A percentile compares a stretch with the other conserved stretches of the same genome.
These are phyloP conservation scores for Aphanocladium album DNA, from an alignment of 2,329 filamentous ascomycete genomes.

Conservation along the genomic window DNA sequence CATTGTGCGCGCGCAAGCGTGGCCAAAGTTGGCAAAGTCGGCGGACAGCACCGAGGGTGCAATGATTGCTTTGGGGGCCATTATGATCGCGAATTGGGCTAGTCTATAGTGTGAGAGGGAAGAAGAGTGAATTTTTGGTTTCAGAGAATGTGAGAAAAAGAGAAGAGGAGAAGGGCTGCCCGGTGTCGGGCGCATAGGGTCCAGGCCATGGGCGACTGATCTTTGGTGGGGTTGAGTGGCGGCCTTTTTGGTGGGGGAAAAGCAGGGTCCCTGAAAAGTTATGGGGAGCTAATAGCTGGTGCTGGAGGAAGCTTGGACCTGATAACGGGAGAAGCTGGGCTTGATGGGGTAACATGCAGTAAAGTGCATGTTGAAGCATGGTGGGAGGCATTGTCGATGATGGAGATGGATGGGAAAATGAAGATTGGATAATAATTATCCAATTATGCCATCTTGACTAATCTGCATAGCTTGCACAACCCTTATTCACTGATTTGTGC, in stretches of 20 bases:
- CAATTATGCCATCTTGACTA: background rate
- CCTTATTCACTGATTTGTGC: background rate
- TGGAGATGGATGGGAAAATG: background rate
- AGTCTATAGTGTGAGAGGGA: background rate
- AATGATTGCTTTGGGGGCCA: conserved; percentile 90
- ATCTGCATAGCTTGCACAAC: background rate
- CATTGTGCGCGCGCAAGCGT: conserved; percentile 83
- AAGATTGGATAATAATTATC: background rate
- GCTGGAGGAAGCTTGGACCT: background rate
- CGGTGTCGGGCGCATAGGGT: background rate
- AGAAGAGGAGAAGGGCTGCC: background rate
- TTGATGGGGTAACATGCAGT: background rate
- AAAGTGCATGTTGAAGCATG: background rate
- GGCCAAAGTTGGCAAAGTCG: conserved; percentile 85
- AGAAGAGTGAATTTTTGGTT: background rate
- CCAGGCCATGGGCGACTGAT: background rate
- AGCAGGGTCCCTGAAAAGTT: background rate
- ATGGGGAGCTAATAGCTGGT: background rate
- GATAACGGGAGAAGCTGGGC: background rate
- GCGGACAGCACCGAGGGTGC: conserved; percentile 97
- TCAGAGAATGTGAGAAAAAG: background rate
- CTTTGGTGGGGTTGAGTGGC: conserved; percentile 6
- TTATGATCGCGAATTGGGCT: conserved; percentile 34
- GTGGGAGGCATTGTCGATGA: background rate
- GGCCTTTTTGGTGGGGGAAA: conserved; percentile 1